A percentile compares a stretch with the other conserved stretches of the same genome.
These are phyloP conservation scores for Starmerella khaoyaiensis DNA, from an alignment of 805 yeast genomes.

Conservation along the genomic window DNA sequence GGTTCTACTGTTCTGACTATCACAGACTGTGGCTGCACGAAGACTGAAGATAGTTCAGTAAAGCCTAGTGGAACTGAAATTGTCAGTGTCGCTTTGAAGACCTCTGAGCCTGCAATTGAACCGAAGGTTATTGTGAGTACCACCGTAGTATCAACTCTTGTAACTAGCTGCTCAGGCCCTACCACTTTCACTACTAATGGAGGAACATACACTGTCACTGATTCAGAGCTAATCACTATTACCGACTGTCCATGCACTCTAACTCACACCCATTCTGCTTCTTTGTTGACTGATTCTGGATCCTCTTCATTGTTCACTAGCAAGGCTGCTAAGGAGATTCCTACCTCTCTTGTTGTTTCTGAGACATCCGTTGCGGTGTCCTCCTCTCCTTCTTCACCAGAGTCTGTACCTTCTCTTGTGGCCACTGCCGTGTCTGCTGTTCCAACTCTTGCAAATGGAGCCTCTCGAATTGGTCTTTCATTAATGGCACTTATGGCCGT, in stretches of 20 bases:
- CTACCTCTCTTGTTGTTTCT: neutral
- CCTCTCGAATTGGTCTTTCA: neutral
- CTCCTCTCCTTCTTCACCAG: neutral
- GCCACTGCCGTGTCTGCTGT: neutral
- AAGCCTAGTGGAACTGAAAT: neutral
- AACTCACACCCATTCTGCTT: too few relatives aligned
- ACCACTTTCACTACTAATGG: conserved; percentile 10
- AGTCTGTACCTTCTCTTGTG: neutral
- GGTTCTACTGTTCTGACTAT: conserved; percentile 6
- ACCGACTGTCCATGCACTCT: conserved; percentile 19
- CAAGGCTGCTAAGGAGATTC: too few relatives aligned
- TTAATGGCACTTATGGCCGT: neutral
- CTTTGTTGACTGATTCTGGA: too few relatives aligned
- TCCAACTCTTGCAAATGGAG: neutral
- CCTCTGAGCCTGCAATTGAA: neutral
- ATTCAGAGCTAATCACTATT: conserved; percentile 10
- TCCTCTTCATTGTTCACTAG: too few relatives aligned
- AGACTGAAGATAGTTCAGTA: neutral
- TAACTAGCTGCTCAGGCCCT: conserved; percentile 4
- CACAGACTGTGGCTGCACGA: conserved; percentile 14
- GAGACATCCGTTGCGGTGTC: neutral
- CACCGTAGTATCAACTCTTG: conserved; percentile 3
- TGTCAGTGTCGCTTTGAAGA: neutral
- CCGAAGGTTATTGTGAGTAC: conserved; percentile 1
- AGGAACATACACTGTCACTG: conserved; percentile 9